These are phyloP conservation scores for Calycina herbarum DNA, from an alignment of 2,329 filamentous ascomycete genomes.

Conservation along the genomic window DNA sequence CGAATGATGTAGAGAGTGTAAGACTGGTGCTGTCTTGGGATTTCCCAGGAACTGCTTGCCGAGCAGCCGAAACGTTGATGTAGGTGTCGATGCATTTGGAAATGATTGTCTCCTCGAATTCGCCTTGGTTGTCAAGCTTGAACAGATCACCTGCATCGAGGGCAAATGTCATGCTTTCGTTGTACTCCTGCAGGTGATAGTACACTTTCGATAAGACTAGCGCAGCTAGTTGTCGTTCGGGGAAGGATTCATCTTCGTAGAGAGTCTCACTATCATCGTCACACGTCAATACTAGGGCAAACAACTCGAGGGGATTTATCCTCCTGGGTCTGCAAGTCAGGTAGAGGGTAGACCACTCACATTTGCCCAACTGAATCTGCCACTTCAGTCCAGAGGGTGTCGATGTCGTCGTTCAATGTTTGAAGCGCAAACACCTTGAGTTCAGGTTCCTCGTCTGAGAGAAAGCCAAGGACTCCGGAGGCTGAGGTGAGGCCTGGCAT, in stretches of 20 bases:
- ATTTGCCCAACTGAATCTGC: conserved; percentile 90
- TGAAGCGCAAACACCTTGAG: conserved; percentile 94
- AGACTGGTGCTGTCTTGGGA: conserved; percentile 51
- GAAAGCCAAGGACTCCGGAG: conserved; percentile 90
- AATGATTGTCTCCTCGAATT: conserved; percentile 99
- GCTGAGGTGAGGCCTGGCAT: conserved; percentile 97
- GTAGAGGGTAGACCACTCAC: conserved; percentile 52
- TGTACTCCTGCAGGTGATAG: conserved; percentile 98
- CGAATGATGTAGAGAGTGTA: conserved; percentile 74
- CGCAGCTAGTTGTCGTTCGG: conserved; percentile 89
- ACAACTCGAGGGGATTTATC: not conserved
- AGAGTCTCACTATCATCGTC: conserved; percentile 73
- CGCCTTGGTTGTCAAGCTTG: conserved; percentile 84
- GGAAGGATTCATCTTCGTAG: conserved; percentile 94
- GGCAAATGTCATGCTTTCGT: conserved; percentile 98
- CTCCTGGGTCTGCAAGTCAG: not conserved
- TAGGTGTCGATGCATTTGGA: conserved; percentile 98
- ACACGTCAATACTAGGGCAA: not conserved
- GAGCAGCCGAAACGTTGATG: conserved; percentile 72
- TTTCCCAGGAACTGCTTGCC: conserved; percentile 53
- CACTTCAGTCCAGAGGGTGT: conserved; percentile 96
- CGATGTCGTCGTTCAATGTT: conserved; percentile 93
- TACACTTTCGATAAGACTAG: conserved; percentile 97
- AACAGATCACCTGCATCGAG: conserved; percentile 93
- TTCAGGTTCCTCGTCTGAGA: conserved; percentile 91